Evolutionary conservation across 306 rosid genomes (phyloP).

Genomic region (Citrullus colocynthis): DNA sequence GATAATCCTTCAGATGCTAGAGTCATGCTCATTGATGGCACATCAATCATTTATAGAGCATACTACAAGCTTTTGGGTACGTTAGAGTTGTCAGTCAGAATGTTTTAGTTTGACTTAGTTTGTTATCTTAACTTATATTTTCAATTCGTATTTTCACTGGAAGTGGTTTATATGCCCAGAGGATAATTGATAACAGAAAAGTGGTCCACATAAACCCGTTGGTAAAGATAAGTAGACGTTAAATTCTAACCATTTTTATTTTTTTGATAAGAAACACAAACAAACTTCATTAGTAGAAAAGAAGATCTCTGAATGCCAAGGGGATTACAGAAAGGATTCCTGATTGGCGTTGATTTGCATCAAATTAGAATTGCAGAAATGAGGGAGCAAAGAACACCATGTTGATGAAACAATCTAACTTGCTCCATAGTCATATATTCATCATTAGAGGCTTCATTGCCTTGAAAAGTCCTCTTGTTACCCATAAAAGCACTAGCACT

Average conservation of each 20-base stretch:
- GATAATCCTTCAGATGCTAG: constrained; percentile 41
- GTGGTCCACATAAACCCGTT: not conserved
- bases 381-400: not conserved
- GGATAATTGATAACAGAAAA: not conserved
- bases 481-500: not conserved
- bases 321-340: not conserved
- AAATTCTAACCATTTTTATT: not conserved
- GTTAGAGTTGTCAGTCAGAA: not conserved
- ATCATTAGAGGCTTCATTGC: not conserved
- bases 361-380: not conserved
- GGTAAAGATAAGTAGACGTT: not conserved
- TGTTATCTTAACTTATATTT: not conserved
- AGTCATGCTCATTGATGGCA: constrained; percentile 89
- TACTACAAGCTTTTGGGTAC: constrained; percentile 86
- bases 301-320: not conserved
- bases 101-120: not conserved
- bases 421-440: not conserved
- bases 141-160: not conserved
- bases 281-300: not conserved
- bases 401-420: not conserved
- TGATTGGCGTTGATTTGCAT: not conserved
- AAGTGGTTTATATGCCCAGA: not conserved
- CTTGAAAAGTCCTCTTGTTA: not conserved
- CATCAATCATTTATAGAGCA: constrained; percentile 70
- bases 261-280: not conserved